phyloP scores from a whole-genome alignment of 2,329 filamentous ascomycete genomes.

The Alternaria sp. region DNA sequence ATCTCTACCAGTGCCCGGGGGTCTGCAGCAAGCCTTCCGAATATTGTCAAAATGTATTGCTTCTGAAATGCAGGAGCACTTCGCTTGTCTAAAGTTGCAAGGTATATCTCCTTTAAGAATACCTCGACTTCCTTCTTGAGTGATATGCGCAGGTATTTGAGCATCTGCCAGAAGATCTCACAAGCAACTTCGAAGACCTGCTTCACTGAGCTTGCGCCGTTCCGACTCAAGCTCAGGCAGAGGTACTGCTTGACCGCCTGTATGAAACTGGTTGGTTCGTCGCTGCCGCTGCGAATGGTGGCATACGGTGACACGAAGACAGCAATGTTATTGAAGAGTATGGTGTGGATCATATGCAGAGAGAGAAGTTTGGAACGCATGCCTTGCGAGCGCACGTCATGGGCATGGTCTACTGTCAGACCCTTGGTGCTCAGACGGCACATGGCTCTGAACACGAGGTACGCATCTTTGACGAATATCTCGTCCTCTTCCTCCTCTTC shows the following conservation, averaged over 20 bases:
- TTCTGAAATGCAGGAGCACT: constrained; percentile 91
- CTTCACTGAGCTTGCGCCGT: constrained; percentile 92
- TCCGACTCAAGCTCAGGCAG: constrained; percentile 91
- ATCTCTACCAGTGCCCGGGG: constrained; percentile 90
- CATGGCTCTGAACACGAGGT: constrained; percentile 95
- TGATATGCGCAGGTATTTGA: constrained; percentile 90
- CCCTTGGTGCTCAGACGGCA: constrained; percentile 97
- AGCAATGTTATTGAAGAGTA: constrained; percentile 90
- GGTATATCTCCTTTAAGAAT: constrained; percentile 96
- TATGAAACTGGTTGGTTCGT: constrained; percentile 87
- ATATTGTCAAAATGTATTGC: constrained; percentile 85
- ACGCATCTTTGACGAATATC: constrained; percentile 95
- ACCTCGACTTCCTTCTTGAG: constrained; percentile 99
- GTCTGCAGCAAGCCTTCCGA: constrained; percentile 85
- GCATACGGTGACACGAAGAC: constrained; percentile 93
- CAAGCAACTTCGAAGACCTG: constrained; percentile 94
- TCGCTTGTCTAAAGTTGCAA: constrained; percentile 87
- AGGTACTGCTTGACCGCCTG: constrained; percentile 97
- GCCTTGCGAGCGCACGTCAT: constrained; percentile 90
- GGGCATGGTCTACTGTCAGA: constrained; percentile 87
- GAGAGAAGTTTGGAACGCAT: constrained; percentile 98
- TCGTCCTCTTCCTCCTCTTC: constrained; percentile 85
- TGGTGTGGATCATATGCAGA: constrained; percentile 91
- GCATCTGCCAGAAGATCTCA: constrained; percentile 98
- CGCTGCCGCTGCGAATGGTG: constrained; percentile 91